Percentiles rank a stretch among this genome's conserved stretches.
Evolutionary conservation across 1,284 basidiomycete genomes (phyloP).

Genomic region (Sphagnurus paluster): DNA sequence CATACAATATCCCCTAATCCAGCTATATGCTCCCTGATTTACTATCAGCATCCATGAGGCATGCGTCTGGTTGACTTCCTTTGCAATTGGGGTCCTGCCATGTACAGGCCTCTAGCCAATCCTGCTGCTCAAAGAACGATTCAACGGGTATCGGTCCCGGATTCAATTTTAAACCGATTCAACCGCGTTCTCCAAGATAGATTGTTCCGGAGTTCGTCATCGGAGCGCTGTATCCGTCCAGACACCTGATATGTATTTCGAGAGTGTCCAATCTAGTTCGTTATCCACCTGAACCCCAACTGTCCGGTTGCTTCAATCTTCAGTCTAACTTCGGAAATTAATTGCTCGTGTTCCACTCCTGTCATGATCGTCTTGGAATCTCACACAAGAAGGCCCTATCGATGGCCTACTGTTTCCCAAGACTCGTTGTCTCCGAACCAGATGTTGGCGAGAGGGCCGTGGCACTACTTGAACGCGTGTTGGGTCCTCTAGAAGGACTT

Average conservation of each 20-base stretch:
- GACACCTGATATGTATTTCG: not conserved
- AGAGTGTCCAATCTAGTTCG: not conserved
- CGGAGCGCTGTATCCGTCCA: not conserved
- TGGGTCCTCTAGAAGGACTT: slow-evolving; percentile 2
- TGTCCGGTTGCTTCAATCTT: slow-evolving; percentile 4
- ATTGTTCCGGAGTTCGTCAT: slow-evolving; percentile 1
- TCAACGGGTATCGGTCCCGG: slow-evolving; percentile 11
- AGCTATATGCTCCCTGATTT: slow-evolving; percentile 5
- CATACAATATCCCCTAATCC: not conserved
- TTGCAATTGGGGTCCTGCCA: slow-evolving; percentile 16
- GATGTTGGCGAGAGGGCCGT: not conserved
- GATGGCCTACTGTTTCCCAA: slow-evolving; percentile 8
- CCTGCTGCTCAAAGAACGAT: slow-evolving; percentile 3
- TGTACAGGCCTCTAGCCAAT: slow-evolving; percentile 5
- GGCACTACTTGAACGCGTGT: not conserved
- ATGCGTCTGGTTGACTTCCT: slow-evolving; percentile 20
- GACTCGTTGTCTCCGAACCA: not conserved
- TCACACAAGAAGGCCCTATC: slow-evolving; percentile 16
- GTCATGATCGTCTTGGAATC: slow-evolving; percentile 13
- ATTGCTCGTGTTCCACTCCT: slow-evolving; percentile 23
- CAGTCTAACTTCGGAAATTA: slow-evolving; percentile 25
- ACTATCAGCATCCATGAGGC: slow-evolving; percentile 21
- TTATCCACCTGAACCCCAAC: slow-evolving; percentile 1
- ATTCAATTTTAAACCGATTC: slow-evolving; percentile 3
- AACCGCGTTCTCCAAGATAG: slow-evolving; percentile 2